A percentile compares a stretch with the other conserved stretches of the same genome.
phyloP scores from a whole-genome alignment of 2,329 filamentous ascomycete species.

The Cordyceps cateniannulata region DNA sequence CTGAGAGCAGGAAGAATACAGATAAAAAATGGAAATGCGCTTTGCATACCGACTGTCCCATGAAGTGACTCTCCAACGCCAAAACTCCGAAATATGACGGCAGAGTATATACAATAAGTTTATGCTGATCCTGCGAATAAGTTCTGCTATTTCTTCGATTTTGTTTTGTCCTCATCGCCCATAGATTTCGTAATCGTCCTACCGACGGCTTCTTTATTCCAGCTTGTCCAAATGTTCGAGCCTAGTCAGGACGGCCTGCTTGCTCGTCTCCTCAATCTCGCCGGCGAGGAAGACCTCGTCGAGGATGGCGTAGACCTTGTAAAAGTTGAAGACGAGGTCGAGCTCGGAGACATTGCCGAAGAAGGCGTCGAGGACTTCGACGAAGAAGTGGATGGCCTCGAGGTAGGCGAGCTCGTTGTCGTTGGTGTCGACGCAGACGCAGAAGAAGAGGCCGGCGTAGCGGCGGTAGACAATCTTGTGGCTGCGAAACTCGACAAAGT shows the following conservation, averaged over 20 bases:
- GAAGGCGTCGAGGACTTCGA: conserved; percentile 96
- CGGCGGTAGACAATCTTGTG: conserved; percentile 97
- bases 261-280: conserved; percentile 98
- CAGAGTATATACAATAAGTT: neutral
- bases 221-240: conserved; percentile 95
- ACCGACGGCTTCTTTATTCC: conserved; percentile 50
- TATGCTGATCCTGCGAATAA: neutral
- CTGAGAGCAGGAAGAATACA: neutral
- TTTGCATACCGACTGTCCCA: neutral
- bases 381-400: conserved; percentile 98
- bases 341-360: conserved; percentile 99
- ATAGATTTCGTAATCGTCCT: neutral
- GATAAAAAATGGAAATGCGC: neutral
- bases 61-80: neutral
- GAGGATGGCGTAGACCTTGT: conserved; percentile 93
- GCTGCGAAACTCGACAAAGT: conserved; percentile 94
- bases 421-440: conserved; percentile 96
- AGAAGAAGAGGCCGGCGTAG: conserved; percentile 98
- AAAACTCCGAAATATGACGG: conserved; percentile 9
- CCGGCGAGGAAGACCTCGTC: conserved; percentile 97
- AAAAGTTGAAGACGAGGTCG: conserved; percentile 79
- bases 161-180: neutral
- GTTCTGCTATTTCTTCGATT: neutral
- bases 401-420: conserved; percentile 97
- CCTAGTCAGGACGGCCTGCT: conserved; percentile 91